Evolutionary conservation across 805 yeast genomes (phyloP).

Genomic region (Zygosaccharomyces rouxii): DNA sequence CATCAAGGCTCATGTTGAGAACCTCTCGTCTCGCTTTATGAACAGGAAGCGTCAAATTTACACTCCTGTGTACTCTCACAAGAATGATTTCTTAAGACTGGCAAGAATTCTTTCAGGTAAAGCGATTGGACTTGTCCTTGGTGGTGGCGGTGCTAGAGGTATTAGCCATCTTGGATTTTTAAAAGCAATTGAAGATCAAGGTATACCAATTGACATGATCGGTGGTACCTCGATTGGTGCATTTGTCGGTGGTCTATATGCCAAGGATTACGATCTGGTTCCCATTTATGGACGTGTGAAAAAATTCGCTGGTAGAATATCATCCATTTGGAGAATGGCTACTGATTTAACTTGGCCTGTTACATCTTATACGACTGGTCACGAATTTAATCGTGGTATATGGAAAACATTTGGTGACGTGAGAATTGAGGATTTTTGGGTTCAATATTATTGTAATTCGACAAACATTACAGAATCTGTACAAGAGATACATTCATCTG

Average conservation of each 20-base stretch:
- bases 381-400: conserved; percentile 94
- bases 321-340: conserved; percentile 79
- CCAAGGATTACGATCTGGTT: conserved; percentile 85
- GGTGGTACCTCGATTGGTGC: conserved; percentile 98
- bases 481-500: conserved; percentile 90
- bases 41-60: conserved; percentile 26
- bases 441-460: conserved; percentile 80
- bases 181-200: conserved; percentile 84
- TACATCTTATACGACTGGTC: conserved; percentile 94
- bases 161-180: conserved; percentile 87
- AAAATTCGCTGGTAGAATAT: conserved; percentile 74
- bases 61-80: conserved; percentile 46
- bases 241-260: conserved; percentile 92
- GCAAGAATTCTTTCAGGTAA: conserved; percentile 89
- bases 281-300: conserved; percentile 88
- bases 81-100: conserved; percentile 81
- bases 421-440: conserved; percentile 95
- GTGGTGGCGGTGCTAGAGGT: conserved; percentile 98
- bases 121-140: conserved; percentile 89
- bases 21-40: conserved; percentile 33
- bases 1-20: conserved; percentile 38
- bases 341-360: conserved; percentile 89
- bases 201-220: conserved; percentile 87
- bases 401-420: conserved; percentile 94
- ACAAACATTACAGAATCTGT: conserved; percentile 92